Percentiles rank a stretch among this genome's conserved stretches.
These are phyloP conservation scores for Aspergillus thermomutatus DNA, from an alignment of 2,329 filamentous ascomycete genomes.

Conservation along the genomic window DNA sequence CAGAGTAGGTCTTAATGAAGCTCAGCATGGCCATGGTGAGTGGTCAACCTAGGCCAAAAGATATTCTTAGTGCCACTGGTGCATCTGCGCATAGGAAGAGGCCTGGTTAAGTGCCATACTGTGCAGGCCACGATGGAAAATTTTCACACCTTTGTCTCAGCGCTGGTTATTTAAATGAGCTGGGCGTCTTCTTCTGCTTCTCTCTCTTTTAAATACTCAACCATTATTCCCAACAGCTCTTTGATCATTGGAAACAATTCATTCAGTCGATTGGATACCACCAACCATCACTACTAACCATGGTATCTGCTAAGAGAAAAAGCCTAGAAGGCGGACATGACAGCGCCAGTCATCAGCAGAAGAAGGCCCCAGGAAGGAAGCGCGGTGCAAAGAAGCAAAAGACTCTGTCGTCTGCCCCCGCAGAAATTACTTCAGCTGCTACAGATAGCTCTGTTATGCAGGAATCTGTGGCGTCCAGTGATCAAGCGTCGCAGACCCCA, in stretches of 20 bases:
- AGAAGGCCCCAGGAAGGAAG: neutral
- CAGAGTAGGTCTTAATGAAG: neutral
- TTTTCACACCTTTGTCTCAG: neutral
- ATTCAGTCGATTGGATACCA: neutral
- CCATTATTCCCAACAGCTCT: neutral
- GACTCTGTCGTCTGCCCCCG: neutral
- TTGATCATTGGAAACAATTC: neutral
- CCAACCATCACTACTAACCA: too few relatives aligned
- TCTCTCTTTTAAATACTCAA: neutral
- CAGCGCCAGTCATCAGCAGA: neutral
- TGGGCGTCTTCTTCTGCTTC: neutral
- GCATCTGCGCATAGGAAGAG: neutral
- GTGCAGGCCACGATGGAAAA: neutral
- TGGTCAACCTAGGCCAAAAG: neutral
- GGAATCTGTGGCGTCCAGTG: neutral
- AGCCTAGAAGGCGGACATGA: neutral
- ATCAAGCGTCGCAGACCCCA: neutral
- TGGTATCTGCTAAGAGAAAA: neutral
- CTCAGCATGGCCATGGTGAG: neutral
- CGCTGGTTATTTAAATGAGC: neutral
- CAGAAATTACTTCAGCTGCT: neutral
- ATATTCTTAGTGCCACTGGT: neutral
- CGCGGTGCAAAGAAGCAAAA: neutral
- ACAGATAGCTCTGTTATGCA: neutral
- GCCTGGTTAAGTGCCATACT: neutral